phyloP scores from a whole-genome alignment of 768 basidiomycete genomes.

The Rhodocollybia butyracea region DNA sequence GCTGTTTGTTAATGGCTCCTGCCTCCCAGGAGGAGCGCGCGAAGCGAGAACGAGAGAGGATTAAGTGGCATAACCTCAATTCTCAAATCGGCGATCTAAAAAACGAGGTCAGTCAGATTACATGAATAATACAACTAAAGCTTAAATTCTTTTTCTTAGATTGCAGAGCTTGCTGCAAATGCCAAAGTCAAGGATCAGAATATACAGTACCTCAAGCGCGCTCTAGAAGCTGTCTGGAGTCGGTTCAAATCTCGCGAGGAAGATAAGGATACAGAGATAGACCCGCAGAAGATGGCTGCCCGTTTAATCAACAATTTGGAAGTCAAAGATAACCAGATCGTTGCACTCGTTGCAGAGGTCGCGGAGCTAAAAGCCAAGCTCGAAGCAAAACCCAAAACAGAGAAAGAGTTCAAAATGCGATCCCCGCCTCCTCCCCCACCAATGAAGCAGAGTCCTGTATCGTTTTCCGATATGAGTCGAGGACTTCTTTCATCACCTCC shows the following conservation, averaged over 20 bases:
- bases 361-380: constrained; percentile 48
- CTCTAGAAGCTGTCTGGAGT: constrained; percentile 84
- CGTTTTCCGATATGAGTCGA: constrained; percentile 7
- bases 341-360: constrained; percentile 33
- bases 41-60: constrained; percentile 71
- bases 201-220: constrained; percentile 71
- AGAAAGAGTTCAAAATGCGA: constrained; percentile 69
- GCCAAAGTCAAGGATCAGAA: constrained; percentile 62
- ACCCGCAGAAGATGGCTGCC: constrained; percentile 67
- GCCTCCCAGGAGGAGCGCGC: constrained; percentile 61
- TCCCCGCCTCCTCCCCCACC: constrained; percentile 66
- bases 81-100: constrained; percentile 76
- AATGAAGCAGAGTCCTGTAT: constrained; percentile 24
- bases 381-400: constrained; percentile 51
- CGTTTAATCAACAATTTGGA: constrained; percentile 66
- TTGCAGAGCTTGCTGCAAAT: constrained; percentile 21
- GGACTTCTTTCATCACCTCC: constrained; percentile 23
- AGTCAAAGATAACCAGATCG: constrained; percentile 66
- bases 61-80: constrained; percentile 66
- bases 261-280: constrained; percentile 47
- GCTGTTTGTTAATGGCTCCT: background rate
- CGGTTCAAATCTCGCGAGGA: constrained; percentile 66
- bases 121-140: background rate
- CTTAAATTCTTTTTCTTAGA: background rate
- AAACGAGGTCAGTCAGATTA: constrained; percentile 46